These are phyloP conservation scores for Gryganskiella cystojenkinii DNA, from an alignment of 192 early-diverging fungal species.

Conservation along the genomic window DNA sequence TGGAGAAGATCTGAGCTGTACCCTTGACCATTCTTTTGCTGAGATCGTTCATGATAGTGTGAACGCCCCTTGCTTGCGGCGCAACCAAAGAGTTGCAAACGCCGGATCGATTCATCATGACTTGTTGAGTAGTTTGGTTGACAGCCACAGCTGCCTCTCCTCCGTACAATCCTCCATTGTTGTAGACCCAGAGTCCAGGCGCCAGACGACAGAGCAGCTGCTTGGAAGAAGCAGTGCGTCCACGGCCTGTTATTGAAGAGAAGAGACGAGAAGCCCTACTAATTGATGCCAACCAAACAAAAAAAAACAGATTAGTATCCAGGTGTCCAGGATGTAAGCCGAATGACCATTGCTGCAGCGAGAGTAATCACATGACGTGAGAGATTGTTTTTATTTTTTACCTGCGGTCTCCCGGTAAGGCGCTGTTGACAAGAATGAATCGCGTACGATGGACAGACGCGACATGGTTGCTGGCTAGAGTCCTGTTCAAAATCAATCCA, in stretches of 20 bases:
- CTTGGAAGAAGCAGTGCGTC: conserved; percentile 20
- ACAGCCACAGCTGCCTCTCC: conserved; percentile 48
- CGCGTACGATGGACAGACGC: conserved; percentile 15
- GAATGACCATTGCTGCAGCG: neutral
- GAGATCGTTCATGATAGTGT: conserved; percentile 23
- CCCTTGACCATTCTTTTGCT: conserved; percentile 35
- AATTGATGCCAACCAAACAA: too few relatives aligned
- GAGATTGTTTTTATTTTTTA: neutral
- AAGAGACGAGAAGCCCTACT: conserved; percentile 18
- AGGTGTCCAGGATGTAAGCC: neutral
- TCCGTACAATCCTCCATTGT: conserved; percentile 42
- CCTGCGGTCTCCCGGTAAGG: neutral
- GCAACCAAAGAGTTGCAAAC: conserved; percentile 7
- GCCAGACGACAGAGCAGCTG: conserved; percentile 42
- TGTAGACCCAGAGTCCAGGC: conserved; percentile 46
- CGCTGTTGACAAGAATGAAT: conserved; percentile 14
- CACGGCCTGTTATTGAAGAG: conserved; percentile 13
- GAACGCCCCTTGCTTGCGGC: conserved; percentile 12
- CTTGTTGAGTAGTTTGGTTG: conserved; percentile 49
- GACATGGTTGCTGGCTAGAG: conserved; percentile 1
- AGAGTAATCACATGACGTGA: too few relatives aligned
- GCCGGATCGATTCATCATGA: conserved; percentile 40
- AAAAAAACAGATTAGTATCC: neutral
- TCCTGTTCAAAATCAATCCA: conserved; percentile 17
- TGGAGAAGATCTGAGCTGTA: conserved; percentile 27